Base-by-base conservation (phyloP, 495 filamentous ascomycete species). In the Halenospora varia region DNA sequence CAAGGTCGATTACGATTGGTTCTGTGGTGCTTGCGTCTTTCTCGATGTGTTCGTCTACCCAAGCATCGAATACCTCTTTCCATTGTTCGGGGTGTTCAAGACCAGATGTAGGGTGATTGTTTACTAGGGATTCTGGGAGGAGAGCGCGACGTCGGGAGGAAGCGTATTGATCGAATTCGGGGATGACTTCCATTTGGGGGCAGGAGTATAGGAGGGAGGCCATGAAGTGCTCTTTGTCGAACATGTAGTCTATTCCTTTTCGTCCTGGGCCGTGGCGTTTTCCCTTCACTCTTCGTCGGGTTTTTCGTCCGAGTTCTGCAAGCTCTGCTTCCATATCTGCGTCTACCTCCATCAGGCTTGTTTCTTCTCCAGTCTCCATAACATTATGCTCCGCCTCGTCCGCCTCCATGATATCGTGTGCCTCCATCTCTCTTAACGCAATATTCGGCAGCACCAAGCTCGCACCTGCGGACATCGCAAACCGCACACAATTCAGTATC, bases 381-480 rank as follows among this genome's bases (percentile, higher is more conserved):
- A 35, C 29, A 13, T 35, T 35, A 13, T 35, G 13, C 29, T 35
- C 29, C 13, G 29, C 26, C 26, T 50, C 26, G 23, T 39, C 39
- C 15, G 48, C 42, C 24, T 39, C 13, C 8, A 55, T 53, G 2
- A 53, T 23, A 2, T 40, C 13, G 10, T 47, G 45, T n/a, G 48
- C 50, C 23, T 20, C 10, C 10, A 20, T 15, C 3, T 55, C 20
- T 25, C 57, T 40, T 4, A 49, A 8, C 4, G 48, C 22, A 55
- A 60, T 48, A 9, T 42, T 46, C 9, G 57, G 57, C 20, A 60
- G 35, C 9, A 61, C 48, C n/a, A 53, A 18, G 25, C n/a, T 41
- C 20, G 41, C 62, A 24, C 62, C 62, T 13, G 57, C 62, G 25
- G 50, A 47, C 10, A 64, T 64, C 1, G 57, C 57, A 53, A 53